Evolutionary conservation across 2,329 filamentous ascomycete species (phyloP).

Genomic region (Aotearoamyces nothofagi): DNA sequence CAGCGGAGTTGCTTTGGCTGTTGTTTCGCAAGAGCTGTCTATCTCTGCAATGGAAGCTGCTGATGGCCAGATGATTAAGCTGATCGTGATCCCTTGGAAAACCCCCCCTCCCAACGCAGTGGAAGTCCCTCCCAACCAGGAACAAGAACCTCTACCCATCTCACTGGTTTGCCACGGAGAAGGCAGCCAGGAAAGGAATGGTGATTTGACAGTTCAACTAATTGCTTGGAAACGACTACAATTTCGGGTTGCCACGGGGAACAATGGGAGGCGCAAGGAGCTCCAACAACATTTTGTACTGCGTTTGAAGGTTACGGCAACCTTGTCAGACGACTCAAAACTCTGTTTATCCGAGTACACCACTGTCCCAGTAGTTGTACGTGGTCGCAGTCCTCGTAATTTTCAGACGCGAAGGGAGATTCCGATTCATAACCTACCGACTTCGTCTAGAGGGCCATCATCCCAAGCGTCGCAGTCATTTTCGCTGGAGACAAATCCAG

Average conservation of each 20-base stretch:
- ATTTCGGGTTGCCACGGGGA: constrained; percentile 87
- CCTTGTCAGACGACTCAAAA: constrained; percentile 69
- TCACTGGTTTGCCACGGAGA: constrained; percentile 55
- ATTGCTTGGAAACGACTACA: constrained; percentile 90
- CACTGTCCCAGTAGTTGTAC: constrained; percentile 84
- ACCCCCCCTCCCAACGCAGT: constrained; percentile 70
- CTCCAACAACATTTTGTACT: constrained; percentile 93
- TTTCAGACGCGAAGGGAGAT: constrained; percentile 92
- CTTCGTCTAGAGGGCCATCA: constrained; percentile 18
- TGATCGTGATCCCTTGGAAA: constrained; percentile 97
- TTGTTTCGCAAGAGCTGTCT: constrained; percentile 69
- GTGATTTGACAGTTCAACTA: constrained; percentile 76
- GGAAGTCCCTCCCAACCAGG: constrained; percentile 46
- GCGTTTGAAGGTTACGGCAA: constrained; percentile 72
- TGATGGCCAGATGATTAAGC: constrained; percentile 78
- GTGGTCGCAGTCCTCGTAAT: constrained; percentile 83
- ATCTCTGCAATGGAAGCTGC: constrained; percentile 92
- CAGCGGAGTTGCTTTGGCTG: constrained; percentile 68
- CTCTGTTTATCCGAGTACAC: constrained; percentile 69
- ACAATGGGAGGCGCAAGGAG: constrained; percentile 88
- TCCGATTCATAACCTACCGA: constrained; percentile 37
- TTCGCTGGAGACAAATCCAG: constrained; percentile 1
- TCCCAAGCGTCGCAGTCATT: constrained; percentile 8
- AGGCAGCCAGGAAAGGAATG: constrained; percentile 16
- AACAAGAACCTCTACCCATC: constrained; percentile 77